Evolutionary conservation across 2,329 filamentous ascomycete genomes (phyloP), one percentile per base, ranked within the genome.

Genomic region (Fusarium anthophilum): DNA sequence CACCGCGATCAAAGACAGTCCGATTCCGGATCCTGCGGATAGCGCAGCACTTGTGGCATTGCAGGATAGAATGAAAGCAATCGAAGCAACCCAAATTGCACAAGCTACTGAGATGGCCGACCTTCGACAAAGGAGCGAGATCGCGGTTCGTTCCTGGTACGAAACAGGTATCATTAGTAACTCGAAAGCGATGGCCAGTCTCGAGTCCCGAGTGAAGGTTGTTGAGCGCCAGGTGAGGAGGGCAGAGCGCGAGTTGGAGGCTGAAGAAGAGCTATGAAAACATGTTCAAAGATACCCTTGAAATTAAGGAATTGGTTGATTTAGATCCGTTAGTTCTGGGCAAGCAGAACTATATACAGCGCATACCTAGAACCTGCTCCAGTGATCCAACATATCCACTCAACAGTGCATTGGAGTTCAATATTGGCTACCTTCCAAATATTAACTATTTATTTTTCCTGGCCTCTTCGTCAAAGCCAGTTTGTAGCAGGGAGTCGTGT

Each of bases 101-200:
- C 92, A 94, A 81, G 86, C 82, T 44, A 85, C 86, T 54, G 90
- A 92, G 80, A 88, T 93, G 70, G 88, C 88, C 28, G 89, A 89
- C 80, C 86, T 93, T 79, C 87, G 90, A 80, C 87, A 83, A 70
- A 87, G 87, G 73, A 95, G 88, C 83, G 93, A 91, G 81, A 81
- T 81, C 71, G 84, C 89, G 30, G 82, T 94, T 67, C 88, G 91
- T 73, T 82, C 86, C 41, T 97, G 94, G 92, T 95, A 96, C 82
- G 91, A 95, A 80, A 84, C 89, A 30, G 90, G 91, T 8, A 86
- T 96, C 48, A 84, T 97, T 54, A 87, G 88, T 17, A 90, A 90
- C 75, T 92, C 92, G 0, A 89, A 91, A 75, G 88, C 89, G 66
- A 91, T 94, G 84, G 92, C 92, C 28, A 90, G 92, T 58, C 90